phyloP scores from a whole-genome alignment of 2,329 filamentous ascomycete genomes.

The Trichoderma brevicompactum region DNA sequence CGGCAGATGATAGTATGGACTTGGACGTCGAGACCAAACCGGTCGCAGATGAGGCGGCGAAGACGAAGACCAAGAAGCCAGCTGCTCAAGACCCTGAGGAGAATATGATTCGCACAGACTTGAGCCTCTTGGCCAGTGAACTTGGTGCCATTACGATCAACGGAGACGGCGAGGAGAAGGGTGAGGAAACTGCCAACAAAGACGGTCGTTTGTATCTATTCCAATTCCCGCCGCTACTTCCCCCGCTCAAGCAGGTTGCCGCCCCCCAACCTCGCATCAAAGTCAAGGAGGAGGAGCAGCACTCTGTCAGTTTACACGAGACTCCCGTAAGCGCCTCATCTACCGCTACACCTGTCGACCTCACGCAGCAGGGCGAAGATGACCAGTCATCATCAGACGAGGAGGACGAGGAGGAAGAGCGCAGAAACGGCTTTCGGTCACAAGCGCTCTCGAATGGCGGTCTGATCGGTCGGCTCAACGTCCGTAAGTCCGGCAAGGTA shows the following conservation, averaged over 20 bases:
- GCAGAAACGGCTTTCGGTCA: conserved; percentile 43
- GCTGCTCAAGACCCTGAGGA: conserved; percentile 45
- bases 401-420: conserved; percentile 42
- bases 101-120: conserved; percentile 45
- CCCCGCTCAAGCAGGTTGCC: conserved; percentile 51
- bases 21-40: conserved; percentile 44
- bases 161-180: conserved; percentile 39
- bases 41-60: conserved; percentile 33
- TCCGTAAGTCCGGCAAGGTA: conserved; percentile 65
- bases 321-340: conserved; percentile 30
- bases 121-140: conserved; percentile 50
- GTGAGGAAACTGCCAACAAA: conserved; percentile 43
- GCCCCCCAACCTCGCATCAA: conserved; percentile 36
- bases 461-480: conserved; percentile 62
- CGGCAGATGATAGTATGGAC: conserved; percentile 47
- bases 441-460: conserved; percentile 56
- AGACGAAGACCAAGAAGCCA: conserved; percentile 38
- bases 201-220: conserved; percentile 67
- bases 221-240: conserved; percentile 66
- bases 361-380: conserved; percentile 44
- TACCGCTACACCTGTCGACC: conserved; percentile 44
- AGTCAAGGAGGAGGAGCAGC: conserved; percentile 49
- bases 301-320: conserved; percentile 46
- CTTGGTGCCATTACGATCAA: conserved; percentile 46
- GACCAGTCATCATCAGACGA: conserved; percentile 37